Base-by-base conservation (phyloP, 352 stramenopile species). In the Pythium diclinum region DNA sequence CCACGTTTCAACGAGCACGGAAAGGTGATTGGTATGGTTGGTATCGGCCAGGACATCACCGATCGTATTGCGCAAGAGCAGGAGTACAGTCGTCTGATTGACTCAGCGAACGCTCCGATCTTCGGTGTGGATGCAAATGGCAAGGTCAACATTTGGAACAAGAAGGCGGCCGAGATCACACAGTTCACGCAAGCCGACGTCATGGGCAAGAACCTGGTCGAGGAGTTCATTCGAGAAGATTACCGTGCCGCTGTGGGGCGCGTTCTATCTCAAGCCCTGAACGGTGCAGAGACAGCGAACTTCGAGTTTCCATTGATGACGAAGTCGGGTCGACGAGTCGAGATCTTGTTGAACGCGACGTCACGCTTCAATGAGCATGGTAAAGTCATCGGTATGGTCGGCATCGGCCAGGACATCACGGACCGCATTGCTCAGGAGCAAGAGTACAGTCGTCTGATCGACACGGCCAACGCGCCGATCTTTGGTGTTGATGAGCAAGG, bases 381-480 rank as follows among this genome's bases (percentile, higher is more conserved):
- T 16, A 48, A 79, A 52, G 56, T 83, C 34, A 56, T 71, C 56
- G 65, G 71, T 71, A 38, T 69, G 56, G 47, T 67, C 73, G 44
- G 65, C 69, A 96, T 75, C 63, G 81, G 51, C 54, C 74, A 84
- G 60, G 78, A 85, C 47, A 77, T 80, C 54, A 74, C 73, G 3
- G 65, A 71, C 47, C 60, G 66, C 9, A 76, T 73, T 48, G 73
- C 68, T 6, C 84, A 92, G 58, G 84, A 92, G 23, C 84, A 91
- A 49, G 83, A 92, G 56, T 92, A 92, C 61, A 79, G 74, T 0
- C 80, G 84, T n/a, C 65, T 96, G 3, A 92, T 96, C 54, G 88
- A 96, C 55, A 94, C 80, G 32, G 87, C 88, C 0, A 95, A 96
- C 59, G 81, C 85, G 2, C 83, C 87, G 1, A 95, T 95, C 49